Conservation (phyloP, 1,284 basidiomycete genomes). For the Tilletia horrida region DNA sequence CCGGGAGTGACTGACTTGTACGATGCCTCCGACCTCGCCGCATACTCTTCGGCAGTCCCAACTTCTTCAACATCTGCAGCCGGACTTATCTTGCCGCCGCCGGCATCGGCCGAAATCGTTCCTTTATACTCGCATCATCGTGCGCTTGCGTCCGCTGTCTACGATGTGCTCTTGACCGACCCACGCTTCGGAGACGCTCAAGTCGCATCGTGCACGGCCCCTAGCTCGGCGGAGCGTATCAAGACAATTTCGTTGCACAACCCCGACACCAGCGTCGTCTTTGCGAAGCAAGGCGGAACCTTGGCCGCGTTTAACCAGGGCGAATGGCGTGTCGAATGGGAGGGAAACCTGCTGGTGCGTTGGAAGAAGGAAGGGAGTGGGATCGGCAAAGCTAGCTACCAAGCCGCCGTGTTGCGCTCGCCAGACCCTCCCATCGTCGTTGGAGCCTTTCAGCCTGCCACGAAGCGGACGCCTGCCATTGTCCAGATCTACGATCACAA, state of each 20-base stretch:
- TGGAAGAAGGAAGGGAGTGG: slow-evolving; percentile 10
- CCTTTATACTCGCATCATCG: slow-evolving; percentile 14
- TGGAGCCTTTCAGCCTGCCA: background rate
- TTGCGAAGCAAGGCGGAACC: slow-evolving; percentile 10
- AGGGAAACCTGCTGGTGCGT: background rate
- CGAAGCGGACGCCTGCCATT: background rate
- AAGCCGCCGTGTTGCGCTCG: background rate
- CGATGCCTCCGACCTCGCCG: slow-evolving; percentile 1
- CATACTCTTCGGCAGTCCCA: background rate
- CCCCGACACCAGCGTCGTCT: background rate
- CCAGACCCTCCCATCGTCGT: slow-evolving; percentile 16
- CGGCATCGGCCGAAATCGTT: background rate
- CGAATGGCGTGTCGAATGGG: slow-evolving; percentile 16
- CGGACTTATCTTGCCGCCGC: background rate
- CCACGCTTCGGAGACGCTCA: slow-evolving; percentile 6
- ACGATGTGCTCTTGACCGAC: slow-evolving; percentile 14
- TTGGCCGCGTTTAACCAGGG: slow-evolving; percentile 12
- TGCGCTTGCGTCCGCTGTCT: background rate
- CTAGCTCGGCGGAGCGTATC: slow-evolving; percentile 1
- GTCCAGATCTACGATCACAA: slow-evolving; percentile 17
- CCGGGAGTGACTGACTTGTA: background rate
- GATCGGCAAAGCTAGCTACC: background rate
- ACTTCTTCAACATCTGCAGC: background rate
- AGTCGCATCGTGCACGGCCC: background rate
- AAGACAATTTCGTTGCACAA: slow-evolving; percentile 13